phyloP scores from a whole-genome alignment of 2,329 filamentous ascomycete genomes.

The Lachnellula suecica region DNA sequence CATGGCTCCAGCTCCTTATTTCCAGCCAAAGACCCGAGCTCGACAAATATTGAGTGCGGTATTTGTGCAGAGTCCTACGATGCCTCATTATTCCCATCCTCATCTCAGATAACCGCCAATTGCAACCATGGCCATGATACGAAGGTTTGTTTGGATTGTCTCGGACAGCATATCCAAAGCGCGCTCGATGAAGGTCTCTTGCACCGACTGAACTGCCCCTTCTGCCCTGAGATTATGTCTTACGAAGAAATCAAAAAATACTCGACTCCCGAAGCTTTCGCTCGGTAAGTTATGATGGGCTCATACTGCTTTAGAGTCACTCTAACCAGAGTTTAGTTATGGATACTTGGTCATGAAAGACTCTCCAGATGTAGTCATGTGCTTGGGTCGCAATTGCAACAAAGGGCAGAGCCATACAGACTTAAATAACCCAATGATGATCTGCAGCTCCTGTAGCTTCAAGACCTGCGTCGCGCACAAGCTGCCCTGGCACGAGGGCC shows the following conservation, averaged over 20 bases:
- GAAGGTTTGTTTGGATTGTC: conserved; percentile 9
- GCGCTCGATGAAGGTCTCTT: conserved; percentile 9
- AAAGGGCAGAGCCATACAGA: conserved; percentile 16
- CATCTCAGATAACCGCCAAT: conserved; percentile 9
- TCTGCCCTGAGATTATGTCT: conserved; percentile 13
- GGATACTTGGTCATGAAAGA: conserved; percentile 14
- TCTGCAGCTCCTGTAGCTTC: conserved; percentile 20
- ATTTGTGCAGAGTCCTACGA: conserved; percentile 8
- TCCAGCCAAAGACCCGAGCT: not conserved
- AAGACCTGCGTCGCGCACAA: conserved; percentile 22
- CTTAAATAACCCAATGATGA: conserved; percentile 19
- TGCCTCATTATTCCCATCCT: conserved; percentile 8
- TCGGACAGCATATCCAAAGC: conserved; percentile 4
- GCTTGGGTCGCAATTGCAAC: conserved; percentile 19
- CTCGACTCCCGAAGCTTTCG: conserved; percentile 7
- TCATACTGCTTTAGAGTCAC: not conserved
- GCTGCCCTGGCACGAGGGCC: conserved; percentile 24
- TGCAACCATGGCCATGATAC: conserved; percentile 11
- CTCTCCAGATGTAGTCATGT: conserved; percentile 15
- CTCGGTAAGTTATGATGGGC: conserved; percentile 7
- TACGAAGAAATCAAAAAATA: conserved; percentile 15
- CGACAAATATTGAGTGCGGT: conserved; percentile 7
- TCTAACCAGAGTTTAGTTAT: conserved; percentile 5
- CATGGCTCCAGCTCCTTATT: too few species aligned
- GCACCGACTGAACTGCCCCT: conserved; percentile 9